Percentiles rank a stretch among this genome's conserved stretches.
phyloP scores from a whole-genome alignment of 73 alveolate genomes.

The Paramecium bursaria region DNA sequence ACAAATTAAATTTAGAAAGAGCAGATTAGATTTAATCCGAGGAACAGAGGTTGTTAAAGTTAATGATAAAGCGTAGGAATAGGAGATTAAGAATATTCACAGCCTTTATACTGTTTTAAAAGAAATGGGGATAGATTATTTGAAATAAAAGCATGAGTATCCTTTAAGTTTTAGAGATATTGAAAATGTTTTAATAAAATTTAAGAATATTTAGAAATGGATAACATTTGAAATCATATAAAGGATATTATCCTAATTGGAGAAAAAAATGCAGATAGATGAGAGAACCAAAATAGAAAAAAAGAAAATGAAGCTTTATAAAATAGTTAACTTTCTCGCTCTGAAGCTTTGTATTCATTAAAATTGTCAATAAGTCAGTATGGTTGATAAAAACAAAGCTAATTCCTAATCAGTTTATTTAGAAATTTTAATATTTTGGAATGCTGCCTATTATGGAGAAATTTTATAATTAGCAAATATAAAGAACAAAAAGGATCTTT shows the following conservation, averaged over 20 bases:
- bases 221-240: conserved; percentile 22
- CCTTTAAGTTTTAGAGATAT: conserved; percentile 14
- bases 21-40: conserved; percentile 41
- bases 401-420: conserved; percentile 16
- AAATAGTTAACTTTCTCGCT: conserved; percentile 12
- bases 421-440: conserved; percentile 27
- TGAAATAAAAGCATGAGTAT: not conserved
- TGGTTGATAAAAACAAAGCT: not conserved
- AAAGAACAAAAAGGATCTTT: not conserved
- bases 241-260: conserved; percentile 8
- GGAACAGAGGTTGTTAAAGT: conserved; percentile 41
- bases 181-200: conserved; percentile 7
- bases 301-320: not conserved
- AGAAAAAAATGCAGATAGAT: conserved; percentile 22
- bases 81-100: conserved; percentile 18
- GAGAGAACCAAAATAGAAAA: not conserved
- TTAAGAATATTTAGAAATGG: conserved; percentile 46
- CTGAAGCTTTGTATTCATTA: conserved; percentile 32
- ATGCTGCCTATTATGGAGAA: conserved; percentile 24
- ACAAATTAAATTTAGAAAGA: conserved; percentile 10
- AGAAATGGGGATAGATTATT: conserved; percentile 48
- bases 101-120: conserved; percentile 18
- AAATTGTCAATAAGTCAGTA: conserved; percentile 16
- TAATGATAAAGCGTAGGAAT: too few species aligned
- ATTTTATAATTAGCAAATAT: not conserved